Evolutionary conservation across 2,329 filamentous ascomycete species (phyloP), one percentile per base, ranked within the genome.

Genomic region (Colletotrichum limetticola): DNA sequence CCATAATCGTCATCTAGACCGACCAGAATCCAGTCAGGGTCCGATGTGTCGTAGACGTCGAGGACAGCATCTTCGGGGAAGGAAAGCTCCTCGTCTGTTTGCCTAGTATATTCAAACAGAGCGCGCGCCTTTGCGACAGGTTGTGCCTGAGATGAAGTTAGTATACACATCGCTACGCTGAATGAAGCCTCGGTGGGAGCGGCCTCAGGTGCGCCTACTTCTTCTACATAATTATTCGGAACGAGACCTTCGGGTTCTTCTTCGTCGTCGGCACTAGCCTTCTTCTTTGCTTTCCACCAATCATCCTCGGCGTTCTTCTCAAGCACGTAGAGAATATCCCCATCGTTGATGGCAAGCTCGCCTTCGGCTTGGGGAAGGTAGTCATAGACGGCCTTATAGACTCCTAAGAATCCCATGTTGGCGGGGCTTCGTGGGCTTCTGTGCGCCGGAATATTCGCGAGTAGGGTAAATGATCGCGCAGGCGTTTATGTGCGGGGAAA

Each of bases 221-320:
- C 91, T 86, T 98, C 93, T 69, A 99, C 89, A 82, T 99, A 99
- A 82, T 98, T 99, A 81, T 94, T 95, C 16, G 97, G 97, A 72
- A 99, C 92, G 80, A 98, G 85, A 73, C 95, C 95, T 77, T 95
- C 91, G 3, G 95, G 95, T 83, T 98, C 95, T 56, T 98, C 95
- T 55, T 97, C 95, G 56, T 97, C 95, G 49, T 95, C 94, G 30
- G 86, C 89, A 37, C 90, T 90, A 75, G 95, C 95, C 85, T 92
- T 94, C 88, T 97, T 98, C 87, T 97, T 98, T 60, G 94, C 95
- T 83, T 92, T 97, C 97, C 97, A 98, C 97, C 97, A 98, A 81
- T 95, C 84, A 91, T 91, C 89, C 42, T 94, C 91, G 63, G 85
- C 82, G 75, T 91, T 93, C 85, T 97, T 97, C 78, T 97, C 94